Conservation (phyloP, 1,139 yeast genomes). For the Diutina rugosa region DNA sequence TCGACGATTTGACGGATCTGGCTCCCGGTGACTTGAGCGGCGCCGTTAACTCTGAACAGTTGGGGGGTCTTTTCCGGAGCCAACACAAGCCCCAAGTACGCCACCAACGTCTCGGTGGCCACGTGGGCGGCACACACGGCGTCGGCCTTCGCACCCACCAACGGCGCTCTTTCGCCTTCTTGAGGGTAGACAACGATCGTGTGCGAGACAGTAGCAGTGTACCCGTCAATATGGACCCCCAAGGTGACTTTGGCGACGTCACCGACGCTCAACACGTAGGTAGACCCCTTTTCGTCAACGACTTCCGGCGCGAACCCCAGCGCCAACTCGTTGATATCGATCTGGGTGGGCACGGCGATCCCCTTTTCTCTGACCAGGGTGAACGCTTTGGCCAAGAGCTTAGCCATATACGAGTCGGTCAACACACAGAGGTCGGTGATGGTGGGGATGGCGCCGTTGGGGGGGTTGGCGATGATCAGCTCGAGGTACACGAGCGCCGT, state of each 20-base stretch:
- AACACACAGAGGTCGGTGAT: constrained; percentile 71
- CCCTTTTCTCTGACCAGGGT: constrained; percentile 65
- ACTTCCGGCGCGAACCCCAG: constrained; percentile 80
- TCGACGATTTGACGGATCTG: constrained; percentile 68
- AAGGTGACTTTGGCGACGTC: constrained; percentile 74
- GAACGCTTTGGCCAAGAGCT: constrained; percentile 41
- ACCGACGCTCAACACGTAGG: constrained; percentile 50
- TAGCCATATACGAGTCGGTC: constrained; percentile 61
- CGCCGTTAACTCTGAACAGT: constrained; percentile 15
- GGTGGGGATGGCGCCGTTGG: constrained; percentile 23
- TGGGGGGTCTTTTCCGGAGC: constrained; percentile 63
- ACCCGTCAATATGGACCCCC: constrained; percentile 93
- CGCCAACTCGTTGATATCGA: constrained; percentile 72
- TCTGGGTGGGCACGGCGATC: constrained; percentile 79
- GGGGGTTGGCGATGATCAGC: constrained; percentile 41
- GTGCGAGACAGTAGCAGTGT: constrained; percentile 77
- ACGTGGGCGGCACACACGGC: constrained; percentile 81
- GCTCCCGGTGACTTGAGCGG: constrained; percentile 42
- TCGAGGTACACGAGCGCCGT: constrained; percentile 61
- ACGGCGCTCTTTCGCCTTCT: constrained; percentile 37
- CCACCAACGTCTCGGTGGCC: constrained; percentile 72
- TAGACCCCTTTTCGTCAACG: constrained; percentile 36
- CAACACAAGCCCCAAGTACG: constrained; percentile 60
- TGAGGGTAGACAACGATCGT: constrained; percentile 69
- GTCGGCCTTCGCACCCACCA: constrained; percentile 78